Conservation (phyloP, 371 early-diverging fungal species). For the Rhizopus sp. region DNA sequence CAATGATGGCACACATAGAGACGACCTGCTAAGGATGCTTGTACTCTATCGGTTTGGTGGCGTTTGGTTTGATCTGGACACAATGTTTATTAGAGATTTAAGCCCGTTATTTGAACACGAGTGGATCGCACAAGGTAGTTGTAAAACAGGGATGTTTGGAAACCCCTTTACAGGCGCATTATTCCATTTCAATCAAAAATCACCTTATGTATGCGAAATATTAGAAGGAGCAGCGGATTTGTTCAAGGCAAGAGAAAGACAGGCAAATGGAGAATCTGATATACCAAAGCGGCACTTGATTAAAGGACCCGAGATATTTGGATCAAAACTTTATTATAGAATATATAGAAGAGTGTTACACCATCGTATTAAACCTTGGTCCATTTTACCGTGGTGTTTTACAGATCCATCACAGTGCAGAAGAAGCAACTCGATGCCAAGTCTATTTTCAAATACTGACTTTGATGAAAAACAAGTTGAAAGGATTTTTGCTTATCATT, state of each 20-base stretch:
- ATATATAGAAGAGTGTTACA: slow-evolving; percentile 32
- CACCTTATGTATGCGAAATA: slow-evolving; percentile 47
- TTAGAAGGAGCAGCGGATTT: slow-evolving; percentile 30
- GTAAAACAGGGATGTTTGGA: slow-evolving; percentile 33
- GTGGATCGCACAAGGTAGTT: slow-evolving; percentile 45
- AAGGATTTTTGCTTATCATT: slow-evolving; percentile 39
- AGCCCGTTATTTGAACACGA: slow-evolving; percentile 43
- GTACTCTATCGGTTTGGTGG: slow-evolving; percentile 50
- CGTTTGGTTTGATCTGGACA: slow-evolving; percentile 51
- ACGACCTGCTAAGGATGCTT: slow-evolving; percentile 35
- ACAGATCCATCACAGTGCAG: slow-evolving; percentile 34
- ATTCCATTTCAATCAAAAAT: slow-evolving; percentile 33
- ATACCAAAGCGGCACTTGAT: slow-evolving; percentile 17
- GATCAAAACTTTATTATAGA: slow-evolving; percentile 31
- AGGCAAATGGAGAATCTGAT: not conserved
- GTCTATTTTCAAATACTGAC: slow-evolving; percentile 22
- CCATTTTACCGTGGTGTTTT: slow-evolving; percentile 41
- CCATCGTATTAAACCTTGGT: slow-evolving; percentile 34
- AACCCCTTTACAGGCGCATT: slow-evolving; percentile 40
- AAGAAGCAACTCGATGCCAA: slow-evolving; percentile 33
- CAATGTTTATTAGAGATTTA: slow-evolving; percentile 48
- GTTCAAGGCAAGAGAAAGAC: slow-evolving; percentile 18
- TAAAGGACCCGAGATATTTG: slow-evolving; percentile 31
- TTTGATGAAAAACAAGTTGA: slow-evolving; percentile 28
- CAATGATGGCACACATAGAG: slow-evolving; percentile 25